These are phyloP conservation scores for Phytophthora megakarya DNA, from an alignment of 352 stramenopile species.

Conservation along the genomic window DNA sequence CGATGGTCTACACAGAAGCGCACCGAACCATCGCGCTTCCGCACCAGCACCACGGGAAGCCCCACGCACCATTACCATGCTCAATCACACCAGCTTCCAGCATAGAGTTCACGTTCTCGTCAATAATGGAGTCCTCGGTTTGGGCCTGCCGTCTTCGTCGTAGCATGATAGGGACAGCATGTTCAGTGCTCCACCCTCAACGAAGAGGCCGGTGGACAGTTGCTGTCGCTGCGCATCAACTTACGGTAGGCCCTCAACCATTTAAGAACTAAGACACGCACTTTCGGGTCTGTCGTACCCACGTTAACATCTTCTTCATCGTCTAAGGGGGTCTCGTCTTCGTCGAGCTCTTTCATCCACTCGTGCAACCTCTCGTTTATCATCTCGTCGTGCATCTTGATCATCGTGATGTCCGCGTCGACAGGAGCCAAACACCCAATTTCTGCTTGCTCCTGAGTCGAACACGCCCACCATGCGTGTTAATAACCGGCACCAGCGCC, in stretches of 20 bases:
- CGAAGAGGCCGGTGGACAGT: no score
- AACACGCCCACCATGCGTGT: neutral
- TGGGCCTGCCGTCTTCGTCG: neutral
- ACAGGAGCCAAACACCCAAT: conserved; percentile 21
- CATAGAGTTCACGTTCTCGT: neutral
- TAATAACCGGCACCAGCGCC: neutral
- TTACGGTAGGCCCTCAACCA: no score
- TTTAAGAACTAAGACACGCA: no score
- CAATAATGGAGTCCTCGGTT: neutral
- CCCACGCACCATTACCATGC: neutral
- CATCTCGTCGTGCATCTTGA: conserved; percentile 7
- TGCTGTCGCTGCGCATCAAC: no score
- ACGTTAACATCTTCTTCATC: neutral
- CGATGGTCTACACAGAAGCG: neutral
- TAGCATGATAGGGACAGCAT: no score
- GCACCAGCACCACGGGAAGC: neutral
- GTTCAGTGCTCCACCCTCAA: no score
- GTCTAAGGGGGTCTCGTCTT: neutral
- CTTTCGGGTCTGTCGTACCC: no score
- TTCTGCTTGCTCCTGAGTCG: conserved; percentile 12
- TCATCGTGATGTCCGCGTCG: conserved; percentile 10
- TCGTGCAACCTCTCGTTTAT: neutral
- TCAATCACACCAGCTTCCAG: neutral
- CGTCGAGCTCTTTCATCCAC: neutral
- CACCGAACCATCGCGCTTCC: neutral